These are phyloP conservation scores for Fusarium palustre DNA, from an alignment of 2,329 filamentous ascomycete species.

Conservation along the genomic window DNA sequence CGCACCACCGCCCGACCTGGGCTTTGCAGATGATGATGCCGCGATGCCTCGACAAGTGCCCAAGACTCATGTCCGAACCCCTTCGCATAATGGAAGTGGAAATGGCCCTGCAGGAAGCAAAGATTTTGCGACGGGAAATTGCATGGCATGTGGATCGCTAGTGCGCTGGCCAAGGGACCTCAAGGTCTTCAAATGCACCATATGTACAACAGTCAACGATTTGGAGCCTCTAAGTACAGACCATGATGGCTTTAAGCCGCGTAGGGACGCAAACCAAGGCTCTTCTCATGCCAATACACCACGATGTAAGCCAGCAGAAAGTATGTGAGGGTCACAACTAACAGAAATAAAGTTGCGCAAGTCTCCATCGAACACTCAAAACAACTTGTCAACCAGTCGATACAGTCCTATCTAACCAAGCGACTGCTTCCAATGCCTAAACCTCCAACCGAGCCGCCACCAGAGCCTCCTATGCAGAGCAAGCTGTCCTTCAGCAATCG, in stretches of 20 bases:
- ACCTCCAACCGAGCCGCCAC: conserved; percentile 29
- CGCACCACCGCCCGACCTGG: conserved; percentile 51
- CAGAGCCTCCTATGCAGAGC: conserved; percentile 21
- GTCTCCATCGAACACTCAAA: conserved; percentile 53
- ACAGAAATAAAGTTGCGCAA: conserved; percentile 42
- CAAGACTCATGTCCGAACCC: conserved; percentile 44
- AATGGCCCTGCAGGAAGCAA: conserved; percentile 56
- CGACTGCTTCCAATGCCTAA: conserved; percentile 39
- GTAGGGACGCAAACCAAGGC: conserved; percentile 41
- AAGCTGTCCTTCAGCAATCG: conserved; percentile 41
- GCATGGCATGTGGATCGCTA: conserved; percentile 86
- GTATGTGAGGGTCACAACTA: conserved; percentile 7
- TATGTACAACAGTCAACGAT: conserved; percentile 88
- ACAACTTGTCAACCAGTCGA: conserved; percentile 50
- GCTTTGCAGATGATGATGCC: conserved; percentile 47
- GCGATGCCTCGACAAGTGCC: conserved; percentile 44
- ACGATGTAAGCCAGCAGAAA: conserved; percentile 30
- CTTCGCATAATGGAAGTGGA: conserved; percentile 45
- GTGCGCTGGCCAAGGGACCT: conserved; percentile 82
- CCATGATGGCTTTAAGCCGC: conserved; percentile 34
- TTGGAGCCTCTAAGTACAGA: conserved; percentile 55
- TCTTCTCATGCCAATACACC: conserved; percentile 22
- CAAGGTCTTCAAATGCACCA: conserved; percentile 82
- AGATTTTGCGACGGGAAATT: conserved; percentile 77
- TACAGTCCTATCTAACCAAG: conserved; percentile 49